Evolutionary conservation across 2,329 filamentous ascomycete genomes (phyloP), one percentile per base, ranked within the genome.

Genomic region (Paraphaeosphaeria sporulosa): DNA sequence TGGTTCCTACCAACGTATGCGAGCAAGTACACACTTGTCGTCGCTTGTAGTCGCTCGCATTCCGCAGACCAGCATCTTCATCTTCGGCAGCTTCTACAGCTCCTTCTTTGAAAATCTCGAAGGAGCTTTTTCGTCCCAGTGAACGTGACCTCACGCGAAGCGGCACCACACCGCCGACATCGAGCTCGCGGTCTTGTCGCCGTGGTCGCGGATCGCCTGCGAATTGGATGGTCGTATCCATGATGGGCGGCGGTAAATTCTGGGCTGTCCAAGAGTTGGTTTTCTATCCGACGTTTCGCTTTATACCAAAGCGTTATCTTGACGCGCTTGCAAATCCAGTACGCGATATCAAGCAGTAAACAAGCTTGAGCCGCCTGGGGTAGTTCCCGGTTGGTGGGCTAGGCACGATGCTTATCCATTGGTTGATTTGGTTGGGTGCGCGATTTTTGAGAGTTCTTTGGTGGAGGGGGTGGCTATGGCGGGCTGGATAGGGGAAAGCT

Each of bases 51-150:
- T 76, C 73, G 21, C 64, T 58, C 55, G 68, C 72, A 57, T 71
- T 66, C 21, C 72, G 66, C 25, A 76, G 64, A 9, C 73, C 73
- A n/a, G 72, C 72, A 62, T 74, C 72, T 43, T 75, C 72, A 42
- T 72, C 70, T 60, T 71, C 66, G 21, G 65, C 65, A 58, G 69
- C 64, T 21, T 72, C 73, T 27, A 69, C 51, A 50, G 71, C 70
- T 9, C 53, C 51, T 55, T 90, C 81, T 74, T 91, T 91, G 61
- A 90, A 85, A 70, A 90, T 84, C 72, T 93, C 89, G 8, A 90
- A 84, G 58, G 84, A 86, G 42, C 57, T 61, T 52, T 61, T 65
- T 2, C 62, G 55, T 15, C 55, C 62, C 50, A 60, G 66, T 25
- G 69, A 70, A 8, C 52, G 62, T 0, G 71, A 69, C 10, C 65